Evolutionary conservation across 768 basidiomycete genomes (phyloP), one percentile per base, ranked within the genome.

Genomic region (Lactarius evosmus): DNA sequence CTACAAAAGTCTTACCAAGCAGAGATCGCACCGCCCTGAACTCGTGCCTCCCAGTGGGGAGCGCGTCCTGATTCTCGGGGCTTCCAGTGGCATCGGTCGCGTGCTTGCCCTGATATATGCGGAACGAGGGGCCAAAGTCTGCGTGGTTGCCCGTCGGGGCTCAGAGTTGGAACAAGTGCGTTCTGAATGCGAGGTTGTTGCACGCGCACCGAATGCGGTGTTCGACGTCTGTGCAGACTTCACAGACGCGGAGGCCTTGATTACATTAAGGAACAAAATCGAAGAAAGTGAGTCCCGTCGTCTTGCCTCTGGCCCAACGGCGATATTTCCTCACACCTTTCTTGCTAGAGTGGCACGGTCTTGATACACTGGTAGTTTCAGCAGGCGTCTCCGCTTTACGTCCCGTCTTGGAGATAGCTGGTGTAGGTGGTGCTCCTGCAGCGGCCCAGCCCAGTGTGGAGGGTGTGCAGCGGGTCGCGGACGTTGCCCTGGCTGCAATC

Each of bases 311-410:
- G 5, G 34, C 27, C 22, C 7, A 29, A 36, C 8, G 19, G 7
- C 5, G 17, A 30, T 32, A n/a, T 32, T 29, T 64, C 27, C 44
- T 64, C 27, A 59, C 44, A 25, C 27, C 12, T 9, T 53, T 55
- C 7, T 30, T 52, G 25, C 19, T 38, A 95, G 94, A 79, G 67
- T 95, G 93, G 92, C 77, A 76, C 1, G 91, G 93, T 17, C 68
- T 95, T 1, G 94, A 96, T 73, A 96, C 94, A 0, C 71, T 96
- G 6, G 76, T 93, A 33, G 83, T 96, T 38, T 82, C 84, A 34
- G 93, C 93, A 3, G 95, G 95, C 4, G 89, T 95, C 0, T 91
- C 91, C 0, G 87, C 93, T 12, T 78, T 94, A 3, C 85, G 83
- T 58, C 89, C 93, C 0, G 76, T 96, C 29, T 78, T 95, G 73